phyloP scores from a whole-genome alignment of 495 filamentous ascomycete species.

The Penicillium coffeae region DNA sequence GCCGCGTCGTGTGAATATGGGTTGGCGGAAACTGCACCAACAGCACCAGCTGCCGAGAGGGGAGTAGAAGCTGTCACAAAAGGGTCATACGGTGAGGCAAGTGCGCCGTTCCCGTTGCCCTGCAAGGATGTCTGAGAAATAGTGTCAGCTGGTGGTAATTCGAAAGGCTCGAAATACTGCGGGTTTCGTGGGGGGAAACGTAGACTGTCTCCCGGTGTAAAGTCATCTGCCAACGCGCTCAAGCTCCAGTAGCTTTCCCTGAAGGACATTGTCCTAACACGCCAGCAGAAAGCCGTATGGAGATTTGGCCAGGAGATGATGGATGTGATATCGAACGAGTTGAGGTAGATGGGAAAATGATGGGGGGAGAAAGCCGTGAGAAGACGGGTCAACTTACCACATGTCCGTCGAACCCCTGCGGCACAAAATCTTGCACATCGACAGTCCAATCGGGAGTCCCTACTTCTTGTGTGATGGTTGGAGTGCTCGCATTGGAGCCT shows the following conservation, averaged over 20 bases:
- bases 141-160: constrained; percentile 13
- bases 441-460: constrained; percentile 52
- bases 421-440: constrained; percentile 77
- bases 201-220: not conserved
- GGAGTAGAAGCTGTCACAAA: constrained; percentile 55
- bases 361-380: no score
- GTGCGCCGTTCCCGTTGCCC: constrained; percentile 36
- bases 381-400: constrained; percentile 58
- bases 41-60: constrained; percentile 47
- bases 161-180: not conserved
- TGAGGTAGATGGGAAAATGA: no score
- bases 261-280: no score
- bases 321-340: no score
- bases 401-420: constrained; percentile 65
- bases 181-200: no score
- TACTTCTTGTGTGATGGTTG: constrained; percentile 40
- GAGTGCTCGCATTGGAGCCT: constrained; percentile 45
- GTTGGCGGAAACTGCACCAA: constrained; percentile 53
- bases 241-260: constrained; percentile 11
- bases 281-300: no score
- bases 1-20: constrained; percentile 63
- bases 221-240: constrained; percentile 23
- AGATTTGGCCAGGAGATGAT: no score
- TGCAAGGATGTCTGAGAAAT: constrained; percentile 34
- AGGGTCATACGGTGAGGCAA: constrained; percentile 51